Evolutionary conservation across 257 asterid species (phyloP).

Genomic region (Lavandula angustifolia): DNA sequence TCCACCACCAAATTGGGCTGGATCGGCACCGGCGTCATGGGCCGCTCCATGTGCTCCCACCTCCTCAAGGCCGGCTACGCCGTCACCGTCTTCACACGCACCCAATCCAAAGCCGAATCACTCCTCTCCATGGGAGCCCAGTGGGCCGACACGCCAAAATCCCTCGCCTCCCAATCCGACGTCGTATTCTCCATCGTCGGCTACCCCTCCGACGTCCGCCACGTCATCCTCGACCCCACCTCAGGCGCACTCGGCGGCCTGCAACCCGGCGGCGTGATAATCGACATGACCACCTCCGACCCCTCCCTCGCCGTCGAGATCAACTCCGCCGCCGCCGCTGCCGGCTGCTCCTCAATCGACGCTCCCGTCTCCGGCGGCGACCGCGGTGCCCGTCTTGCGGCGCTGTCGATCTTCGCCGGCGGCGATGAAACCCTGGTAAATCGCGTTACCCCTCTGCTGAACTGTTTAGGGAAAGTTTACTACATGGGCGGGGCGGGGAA

Average conservation of each 20-base stretch:
- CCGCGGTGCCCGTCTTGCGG: constrained; percentile 75
- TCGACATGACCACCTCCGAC: constrained; percentile 94
- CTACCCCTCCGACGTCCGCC: constrained; percentile 93
- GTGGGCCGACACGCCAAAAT: constrained; percentile 79
- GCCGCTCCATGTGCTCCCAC: constrained; percentile 84
- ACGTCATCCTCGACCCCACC: constrained; percentile 67
- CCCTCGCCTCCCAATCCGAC: constrained; percentile 79
- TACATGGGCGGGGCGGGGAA: constrained; percentile 93
- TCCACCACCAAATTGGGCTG: constrained; percentile 74
- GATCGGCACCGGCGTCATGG: constrained; percentile 97
- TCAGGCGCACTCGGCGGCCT: constrained; percentile 76
- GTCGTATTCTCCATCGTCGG: constrained; percentile 89
- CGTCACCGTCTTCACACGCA: constrained; percentile 78
- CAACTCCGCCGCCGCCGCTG: constrained; percentile 57
- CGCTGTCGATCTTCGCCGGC: constrained; percentile 85
- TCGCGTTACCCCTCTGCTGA: constrained; percentile 58
- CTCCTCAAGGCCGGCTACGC: constrained; percentile 85
- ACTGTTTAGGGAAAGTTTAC: constrained; percentile 62
- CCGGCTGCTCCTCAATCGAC: constrained; percentile 67
- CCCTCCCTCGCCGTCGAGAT: constrained; percentile 86
- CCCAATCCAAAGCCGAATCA: constrained; percentile 75
- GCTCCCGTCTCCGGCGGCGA: constrained; percentile 97
- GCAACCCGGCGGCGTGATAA: constrained; percentile 60
- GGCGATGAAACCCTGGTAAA: constrained; percentile 59
- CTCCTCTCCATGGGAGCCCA: constrained; percentile 77